Conservation (phyloP, 148 eudicot species). For the Rheum nobile region DNA sequence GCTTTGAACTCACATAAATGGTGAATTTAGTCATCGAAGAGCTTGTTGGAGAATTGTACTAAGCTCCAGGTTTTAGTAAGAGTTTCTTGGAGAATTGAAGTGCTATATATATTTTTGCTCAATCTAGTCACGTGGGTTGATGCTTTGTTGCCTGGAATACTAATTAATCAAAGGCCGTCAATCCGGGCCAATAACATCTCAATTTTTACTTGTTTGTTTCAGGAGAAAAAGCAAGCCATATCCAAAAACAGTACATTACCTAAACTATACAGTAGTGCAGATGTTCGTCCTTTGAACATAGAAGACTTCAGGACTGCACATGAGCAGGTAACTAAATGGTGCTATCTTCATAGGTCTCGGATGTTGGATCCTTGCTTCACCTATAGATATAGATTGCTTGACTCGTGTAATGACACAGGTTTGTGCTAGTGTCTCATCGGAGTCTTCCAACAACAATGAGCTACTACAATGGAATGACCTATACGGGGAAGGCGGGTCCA, state of each 20-base stretch:
- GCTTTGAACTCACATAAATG: no score
- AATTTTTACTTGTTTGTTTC: constrained; percentile 2
- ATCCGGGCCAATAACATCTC: not conserved
- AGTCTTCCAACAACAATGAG: constrained; percentile 72
- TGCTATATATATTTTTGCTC: not conserved
- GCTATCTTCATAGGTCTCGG: not conserved
- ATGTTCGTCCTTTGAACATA: constrained; percentile 61
- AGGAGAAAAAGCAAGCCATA: constrained; percentile 71
- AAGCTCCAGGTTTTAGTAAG: not conserved
- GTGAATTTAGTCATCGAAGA: no score
- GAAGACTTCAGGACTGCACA: constrained; percentile 87
- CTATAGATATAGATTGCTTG: not conserved
- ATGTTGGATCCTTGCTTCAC: not conserved
- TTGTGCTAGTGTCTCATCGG: constrained; percentile 91
- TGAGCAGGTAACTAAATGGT: constrained; percentile 49
- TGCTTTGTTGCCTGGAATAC: not conserved
- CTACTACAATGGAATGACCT: constrained; percentile 88
- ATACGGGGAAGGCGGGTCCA: constrained; percentile 91
- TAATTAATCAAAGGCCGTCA: not conserved
- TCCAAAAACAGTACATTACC: constrained; percentile 53
- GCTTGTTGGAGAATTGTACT: no score
- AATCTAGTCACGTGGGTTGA: not conserved
- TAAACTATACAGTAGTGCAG: constrained; percentile 50
- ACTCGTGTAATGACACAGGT: constrained; percentile 38
- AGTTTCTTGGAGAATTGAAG: not conserved